Base-by-base conservation (phyloP, 805 yeast species). In the Alloascoidea africana region DNA sequence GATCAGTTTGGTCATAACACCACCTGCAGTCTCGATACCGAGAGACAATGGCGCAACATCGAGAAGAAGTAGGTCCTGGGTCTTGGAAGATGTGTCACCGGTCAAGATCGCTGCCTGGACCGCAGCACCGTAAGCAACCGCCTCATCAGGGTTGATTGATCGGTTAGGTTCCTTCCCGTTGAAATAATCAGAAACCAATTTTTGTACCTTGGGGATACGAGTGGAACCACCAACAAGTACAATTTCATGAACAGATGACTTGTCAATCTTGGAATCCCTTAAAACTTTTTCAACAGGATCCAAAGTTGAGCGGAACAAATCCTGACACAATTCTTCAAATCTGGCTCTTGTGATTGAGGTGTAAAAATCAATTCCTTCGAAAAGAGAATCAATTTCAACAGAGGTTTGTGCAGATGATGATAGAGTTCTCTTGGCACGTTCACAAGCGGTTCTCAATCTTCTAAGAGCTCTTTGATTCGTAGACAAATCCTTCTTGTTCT, bases 11-110 rank as follows among this genome's bases (percentile, higher is more conserved):
- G 96, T 87, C 94, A 87, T 86, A 66, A 86, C 87, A 77, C 96
- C 96, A 73, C 97, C 96, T 55, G 96, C 96, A 50, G 96, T 87
- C 71, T 87, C 96, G 65, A 87, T 86, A 78, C 97, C 97, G 53
- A 86, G 63, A 39, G 96, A 87, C 60, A 87, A 73, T 64, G 97
- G 96, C 55, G 96, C 93, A 62, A 87, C 96, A 74, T 87, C 97
- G 60, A 89, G 75, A 57, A 87, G 73, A 59, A 89, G 70, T 62
- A 86, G 70, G 63, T 86, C 96, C 70, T 86, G 95, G 44, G 96
- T 87, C 80, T 85, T 85, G 45, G 94, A 78, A 33, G 96, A 86
- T 51, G 89, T 78, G 66, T 86, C 96, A 68, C 96, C 96, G 43
- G 95, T 76, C 59, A 86, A 74, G 58, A 86, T 86, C 50, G 96